Base-by-base conservation (phyloP, 2,329 filamentous ascomycete species). In the Ambrosiella beaveri region DNA sequence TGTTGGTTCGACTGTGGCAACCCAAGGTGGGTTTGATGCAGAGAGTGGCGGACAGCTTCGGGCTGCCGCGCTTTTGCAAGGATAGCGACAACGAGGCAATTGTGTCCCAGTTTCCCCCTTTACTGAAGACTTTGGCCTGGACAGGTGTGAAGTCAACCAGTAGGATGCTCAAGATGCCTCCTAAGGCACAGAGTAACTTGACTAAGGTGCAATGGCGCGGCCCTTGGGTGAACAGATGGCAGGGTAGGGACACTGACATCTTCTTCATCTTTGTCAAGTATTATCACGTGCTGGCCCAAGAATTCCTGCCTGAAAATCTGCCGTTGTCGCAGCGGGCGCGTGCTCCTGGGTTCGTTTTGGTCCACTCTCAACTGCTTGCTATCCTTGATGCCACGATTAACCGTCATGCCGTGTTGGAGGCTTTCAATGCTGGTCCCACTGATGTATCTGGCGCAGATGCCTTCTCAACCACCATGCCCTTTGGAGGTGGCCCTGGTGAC, bases 211-310 rank as follows among this genome's bases (percentile, higher is more conserved):
- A 82, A 49, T 96, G 90, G 89, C 81, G 85, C 64, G 87, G 88
- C 0, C 82, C 83, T 0, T 96, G 90, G 90, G 74, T 87, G 7
- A 80, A 85, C 44, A 81, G 88, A 61, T 96, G 90, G 90, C 84
- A 81, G 61, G 90, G 90, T 12, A 81, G 82, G 1, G 89, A 95
- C 64, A 94, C 86, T 3, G 90, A 95, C 65, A 74, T 96, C 39
- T 88, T 95, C 67, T 95, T 91, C 70, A 85, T 94, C 50, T 96
- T 96, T 65, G 81, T 83, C 71, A 95, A 95, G 69, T 84, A 93
- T 67, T 94, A 86, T 64, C 86, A 91, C 68, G 77, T 91, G 17
- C 74, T 96, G 2, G 77, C 84, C 3, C 81, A 86, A 45, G 86
- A 93, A 61, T 85, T 86, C 63, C 74, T 86, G 64, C 82, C 84